A percentile compares a stretch with the other conserved stretches of the same genome.
Evolutionary conservation across 257 asterid species (phyloP).

Genomic region (Ajuga chamaepitys): DNA sequence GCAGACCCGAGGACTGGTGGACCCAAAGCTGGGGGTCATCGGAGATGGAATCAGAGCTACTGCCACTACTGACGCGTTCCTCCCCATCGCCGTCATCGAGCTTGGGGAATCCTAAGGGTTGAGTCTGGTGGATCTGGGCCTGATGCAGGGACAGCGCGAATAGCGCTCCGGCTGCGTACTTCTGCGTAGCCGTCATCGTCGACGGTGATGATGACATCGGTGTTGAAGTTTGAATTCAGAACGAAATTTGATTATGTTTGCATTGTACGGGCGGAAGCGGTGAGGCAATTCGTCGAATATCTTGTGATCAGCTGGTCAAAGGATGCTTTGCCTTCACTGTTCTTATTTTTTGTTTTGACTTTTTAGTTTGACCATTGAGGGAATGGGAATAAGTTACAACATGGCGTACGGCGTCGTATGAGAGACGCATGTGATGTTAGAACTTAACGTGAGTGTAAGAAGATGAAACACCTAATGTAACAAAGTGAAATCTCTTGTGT

Average conservation of each 20-base stretch:
- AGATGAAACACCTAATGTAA: no score
- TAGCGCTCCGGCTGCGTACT: conserved; percentile 77
- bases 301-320: neutral
- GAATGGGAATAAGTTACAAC: neutral
- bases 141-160: conserved; percentile 69
- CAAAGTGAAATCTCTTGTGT: no score
- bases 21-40: conserved; percentile 70
- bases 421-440: neutral
- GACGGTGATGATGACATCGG: conserved; percentile 35
- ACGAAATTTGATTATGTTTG: neutral
- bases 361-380: conserved; percentile 9
- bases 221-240: neutral
- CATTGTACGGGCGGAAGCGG: neutral
- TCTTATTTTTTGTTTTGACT: neutral
- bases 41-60: conserved; percentile 64
- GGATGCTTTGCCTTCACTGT: neutral
- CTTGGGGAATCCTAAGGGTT: conserved; percentile 57
- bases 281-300: conserved; percentile 1
- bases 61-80: conserved; percentile 53
- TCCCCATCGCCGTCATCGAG: conserved; percentile 28
- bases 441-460: no score
- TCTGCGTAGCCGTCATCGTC: conserved; percentile 59
- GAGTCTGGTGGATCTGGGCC: conserved; percentile 70
- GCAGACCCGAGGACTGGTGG: conserved; percentile 53
- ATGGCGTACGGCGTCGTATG: conserved; percentile 1